phyloP scores from a whole-genome alignment of 208 protist genomes.

The Trypanosoma rangeli region DNA sequence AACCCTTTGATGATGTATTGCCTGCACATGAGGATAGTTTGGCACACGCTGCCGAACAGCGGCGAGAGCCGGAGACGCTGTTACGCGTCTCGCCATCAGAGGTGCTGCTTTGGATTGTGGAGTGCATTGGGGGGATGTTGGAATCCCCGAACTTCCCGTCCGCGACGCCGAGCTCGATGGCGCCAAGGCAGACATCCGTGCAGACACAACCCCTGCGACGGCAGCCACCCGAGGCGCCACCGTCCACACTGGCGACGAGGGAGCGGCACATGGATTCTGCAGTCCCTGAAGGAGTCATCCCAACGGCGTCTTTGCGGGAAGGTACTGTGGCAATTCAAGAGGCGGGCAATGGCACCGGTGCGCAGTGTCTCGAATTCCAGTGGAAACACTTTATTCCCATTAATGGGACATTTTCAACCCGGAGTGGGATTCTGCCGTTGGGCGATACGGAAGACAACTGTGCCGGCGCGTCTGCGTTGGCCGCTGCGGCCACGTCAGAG shows the following conservation, averaged over 20 bases:
- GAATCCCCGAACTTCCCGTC: slow-evolving; percentile 11
- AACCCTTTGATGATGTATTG: neutral
- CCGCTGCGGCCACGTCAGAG: neutral
- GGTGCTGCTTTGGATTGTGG: slow-evolving; percentile 23
- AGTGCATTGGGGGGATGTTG: slow-evolving; percentile 28
- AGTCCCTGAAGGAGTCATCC: neutral
- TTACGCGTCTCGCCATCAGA: slow-evolving; percentile 7
- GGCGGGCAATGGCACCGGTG: neutral
- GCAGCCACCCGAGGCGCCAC: neutral
- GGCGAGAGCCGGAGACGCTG: neutral
- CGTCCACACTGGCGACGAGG: neutral
- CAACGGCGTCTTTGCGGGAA: neutral
- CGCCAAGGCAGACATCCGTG: neutral
- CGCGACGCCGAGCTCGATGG: neutral
- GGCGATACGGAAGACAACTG: neutral
- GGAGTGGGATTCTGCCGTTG: neutral
- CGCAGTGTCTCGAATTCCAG: slow-evolving; percentile 8
- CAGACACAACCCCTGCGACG: slow-evolving; percentile 1
- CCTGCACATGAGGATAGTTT: neutral
- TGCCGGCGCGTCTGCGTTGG: neutral
- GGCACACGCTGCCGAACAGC: neutral
- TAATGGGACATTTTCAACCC: neutral
- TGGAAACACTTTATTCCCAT: slow-evolving; percentile 27
- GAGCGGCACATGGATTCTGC: slow-evolving; percentile 4
- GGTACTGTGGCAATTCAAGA: neutral